Percentiles rank a stretch among this genome's conserved stretches.
These are phyloP conservation scores for Puccinia polysora DNA, from an alignment of 1,284 basidiomycete species.

Conservation along the genomic window DNA sequence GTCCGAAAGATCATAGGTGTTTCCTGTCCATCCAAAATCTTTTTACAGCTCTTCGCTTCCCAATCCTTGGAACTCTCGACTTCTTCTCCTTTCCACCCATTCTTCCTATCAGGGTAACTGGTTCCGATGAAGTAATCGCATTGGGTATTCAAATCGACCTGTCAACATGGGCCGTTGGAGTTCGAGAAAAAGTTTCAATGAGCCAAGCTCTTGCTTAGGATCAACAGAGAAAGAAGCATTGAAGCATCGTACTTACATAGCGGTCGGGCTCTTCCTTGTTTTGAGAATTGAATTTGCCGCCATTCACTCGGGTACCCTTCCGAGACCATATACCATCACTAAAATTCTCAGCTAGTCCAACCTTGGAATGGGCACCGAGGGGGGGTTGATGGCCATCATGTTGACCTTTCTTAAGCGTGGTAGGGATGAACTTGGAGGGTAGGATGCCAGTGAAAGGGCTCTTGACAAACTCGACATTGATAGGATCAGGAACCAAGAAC, in stretches of 20 bases:
- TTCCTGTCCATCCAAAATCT: constrained; percentile 17
- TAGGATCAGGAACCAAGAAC: constrained; percentile 76
- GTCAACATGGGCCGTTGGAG: neutral
- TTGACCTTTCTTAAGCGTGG: constrained; percentile 49
- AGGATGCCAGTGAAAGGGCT: constrained; percentile 84
- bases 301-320: constrained; percentile 64
- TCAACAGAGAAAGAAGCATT: neutral
- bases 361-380: neutral
- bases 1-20: neutral
- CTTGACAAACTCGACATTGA: constrained; percentile 79
- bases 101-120: constrained; percentile 67
- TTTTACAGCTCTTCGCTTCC: constrained; percentile 2
- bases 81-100: neutral
- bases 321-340: constrained; percentile 62
- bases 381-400: constrained; percentile 49
- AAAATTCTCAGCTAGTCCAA: constrained; percentile 5
- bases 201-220: neutral
- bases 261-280: constrained; percentile 74
- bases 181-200: neutral
- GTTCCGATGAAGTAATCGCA: constrained; percentile 86
- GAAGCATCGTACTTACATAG: constrained; percentile 64
- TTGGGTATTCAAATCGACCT: constrained; percentile 64
- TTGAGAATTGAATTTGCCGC: constrained; percentile 74
- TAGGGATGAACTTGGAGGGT: constrained; percentile 72
- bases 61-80: neutral